phyloP scores from a whole-genome alignment of 768 basidiomycete genomes.

The Phylloporus arenicola region DNA sequence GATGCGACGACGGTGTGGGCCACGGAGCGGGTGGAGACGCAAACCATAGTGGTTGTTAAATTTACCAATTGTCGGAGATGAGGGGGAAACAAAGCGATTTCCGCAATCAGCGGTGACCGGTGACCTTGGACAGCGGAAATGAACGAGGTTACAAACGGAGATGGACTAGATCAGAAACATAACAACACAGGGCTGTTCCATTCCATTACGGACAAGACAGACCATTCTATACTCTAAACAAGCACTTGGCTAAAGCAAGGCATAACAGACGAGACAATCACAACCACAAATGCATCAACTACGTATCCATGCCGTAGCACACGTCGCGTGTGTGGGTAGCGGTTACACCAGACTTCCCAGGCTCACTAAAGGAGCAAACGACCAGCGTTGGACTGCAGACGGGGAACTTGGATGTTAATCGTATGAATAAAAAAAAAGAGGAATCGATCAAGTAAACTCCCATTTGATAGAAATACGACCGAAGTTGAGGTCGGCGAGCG shows the following conservation, averaged over 20 bases:
- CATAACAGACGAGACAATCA: conserved; percentile 8
- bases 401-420: conserved; percentile 6
- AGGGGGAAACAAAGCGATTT: conserved; percentile 1
- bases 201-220: conserved; percentile 7
- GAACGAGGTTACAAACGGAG: conserved; percentile 2
- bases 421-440: conserved; percentile 25
- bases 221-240: conserved; percentile 17
- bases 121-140: too few species aligned
- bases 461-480: conserved; percentile 58
- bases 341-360: conserved; percentile 10
- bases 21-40: not conserved
- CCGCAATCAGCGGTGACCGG: conserved; percentile 7
- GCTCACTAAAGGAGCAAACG: conserved; percentile 24
- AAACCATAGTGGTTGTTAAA: not conserved
- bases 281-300: conserved; percentile 25
- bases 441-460: conserved; percentile 36
- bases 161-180: not conserved
- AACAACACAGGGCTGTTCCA: not conserved
- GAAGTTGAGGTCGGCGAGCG: conserved; percentile 37
- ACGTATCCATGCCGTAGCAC: conserved; percentile 24
- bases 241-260: conserved; percentile 35
- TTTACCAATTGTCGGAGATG: conserved; percentile 16
- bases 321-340: conserved; percentile 14
- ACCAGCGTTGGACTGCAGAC: conserved; percentile 9
- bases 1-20: not conserved